Conservation (phyloP, 2,329 filamentous ascomycete species). For the Ophiostoma fasciatum region DNA sequence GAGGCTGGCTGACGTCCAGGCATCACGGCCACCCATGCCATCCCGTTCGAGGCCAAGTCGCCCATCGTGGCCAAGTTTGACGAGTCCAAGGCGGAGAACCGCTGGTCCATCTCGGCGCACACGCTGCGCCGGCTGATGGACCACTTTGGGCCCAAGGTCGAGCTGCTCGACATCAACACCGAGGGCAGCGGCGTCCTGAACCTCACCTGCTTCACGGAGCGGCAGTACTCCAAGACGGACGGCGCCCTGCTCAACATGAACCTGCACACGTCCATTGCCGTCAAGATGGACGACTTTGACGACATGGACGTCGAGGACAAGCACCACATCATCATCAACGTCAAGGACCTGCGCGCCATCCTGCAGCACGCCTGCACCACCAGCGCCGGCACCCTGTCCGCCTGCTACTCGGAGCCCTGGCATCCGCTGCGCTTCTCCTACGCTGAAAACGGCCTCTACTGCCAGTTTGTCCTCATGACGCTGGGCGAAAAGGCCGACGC, state of each 20-base stretch:
- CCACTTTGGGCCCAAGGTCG: conserved; percentile 66
- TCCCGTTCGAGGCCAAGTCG: conserved; percentile 61
- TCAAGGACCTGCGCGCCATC: conserved; percentile 72
- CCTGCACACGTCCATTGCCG: conserved; percentile 62
- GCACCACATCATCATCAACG: conserved; percentile 64
- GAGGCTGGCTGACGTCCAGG: conserved; percentile 24
- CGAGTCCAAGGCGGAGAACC: conserved; percentile 47
- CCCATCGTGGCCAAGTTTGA: conserved; percentile 67
- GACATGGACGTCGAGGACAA: conserved; percentile 60
- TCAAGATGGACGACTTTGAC: conserved; percentile 64
- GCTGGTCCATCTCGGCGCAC: conserved; percentile 58
- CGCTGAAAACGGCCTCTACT: conserved; percentile 49
- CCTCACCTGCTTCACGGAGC: conserved; percentile 72
- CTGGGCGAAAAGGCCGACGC: conserved; percentile 46
- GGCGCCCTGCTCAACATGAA: conserved; percentile 54
- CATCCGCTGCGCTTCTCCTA: conserved; percentile 62
- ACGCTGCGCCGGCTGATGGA: conserved; percentile 63
- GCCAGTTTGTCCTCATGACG: conserved; percentile 73
- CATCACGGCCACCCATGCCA: conserved; percentile 60
- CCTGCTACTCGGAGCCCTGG: conserved; percentile 55
- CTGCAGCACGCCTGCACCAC: conserved; percentile 59
- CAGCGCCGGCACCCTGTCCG: conserved; percentile 49
- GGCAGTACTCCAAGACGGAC: conserved; percentile 50
- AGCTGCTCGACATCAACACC: conserved; percentile 65
- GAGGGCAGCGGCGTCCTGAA: conserved; percentile 57